Percentiles rank a stretch among this genome's conserved stretches.
phyloP scores from a whole-genome alignment of 768 basidiomycete species.

The Suillus hirtellus region DNA sequence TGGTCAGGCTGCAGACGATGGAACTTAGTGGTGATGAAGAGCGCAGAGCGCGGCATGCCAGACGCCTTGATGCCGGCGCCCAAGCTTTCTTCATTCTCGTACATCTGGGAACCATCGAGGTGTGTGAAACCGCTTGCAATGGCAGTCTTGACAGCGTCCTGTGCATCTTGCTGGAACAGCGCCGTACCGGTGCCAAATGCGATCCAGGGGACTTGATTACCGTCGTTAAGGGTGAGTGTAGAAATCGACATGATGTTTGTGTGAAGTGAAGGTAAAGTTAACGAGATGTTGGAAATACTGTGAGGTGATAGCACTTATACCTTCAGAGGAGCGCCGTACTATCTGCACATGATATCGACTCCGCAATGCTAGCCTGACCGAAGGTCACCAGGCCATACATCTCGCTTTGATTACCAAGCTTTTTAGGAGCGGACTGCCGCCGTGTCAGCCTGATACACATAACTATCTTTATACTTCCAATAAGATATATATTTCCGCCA shows the following conservation, averaged over 20 bases:
- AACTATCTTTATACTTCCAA: not conserved
- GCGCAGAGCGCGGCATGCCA: conserved; percentile 35
- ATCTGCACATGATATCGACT: not conserved
- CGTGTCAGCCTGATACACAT: not conserved
- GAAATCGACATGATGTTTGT: conserved; percentile 22
- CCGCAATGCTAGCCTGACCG: not conserved
- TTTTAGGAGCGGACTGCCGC: not conserved
- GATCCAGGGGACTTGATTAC: conserved; percentile 37
- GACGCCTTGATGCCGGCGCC: conserved; percentile 33
- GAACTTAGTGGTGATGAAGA: conserved; percentile 50
- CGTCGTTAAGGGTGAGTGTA: conserved; percentile 38
- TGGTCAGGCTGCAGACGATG: conserved; percentile 16
- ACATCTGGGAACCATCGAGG: not conserved
- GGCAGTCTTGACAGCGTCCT: conserved; percentile 22
- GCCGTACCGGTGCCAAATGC: conserved; percentile 36
- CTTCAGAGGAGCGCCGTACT: not conserved
- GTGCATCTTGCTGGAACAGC: conserved; percentile 30
- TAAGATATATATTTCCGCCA: too few species aligned
- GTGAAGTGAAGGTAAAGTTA: not conserved
- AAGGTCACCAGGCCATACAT: not conserved
- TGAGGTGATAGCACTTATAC: conserved; percentile 1
- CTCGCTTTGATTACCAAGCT: not conserved
- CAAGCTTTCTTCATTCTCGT: conserved; percentile 32
- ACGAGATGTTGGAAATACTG: not conserved
- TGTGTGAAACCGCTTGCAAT: conserved; percentile 34